A percentile compares a stretch with the other conserved stretches of the same genome.
These are phyloP conservation scores for Rhodotorula sphaerocarpa DNA, from an alignment of 768 basidiomycete genomes.

Conservation along the genomic window DNA sequence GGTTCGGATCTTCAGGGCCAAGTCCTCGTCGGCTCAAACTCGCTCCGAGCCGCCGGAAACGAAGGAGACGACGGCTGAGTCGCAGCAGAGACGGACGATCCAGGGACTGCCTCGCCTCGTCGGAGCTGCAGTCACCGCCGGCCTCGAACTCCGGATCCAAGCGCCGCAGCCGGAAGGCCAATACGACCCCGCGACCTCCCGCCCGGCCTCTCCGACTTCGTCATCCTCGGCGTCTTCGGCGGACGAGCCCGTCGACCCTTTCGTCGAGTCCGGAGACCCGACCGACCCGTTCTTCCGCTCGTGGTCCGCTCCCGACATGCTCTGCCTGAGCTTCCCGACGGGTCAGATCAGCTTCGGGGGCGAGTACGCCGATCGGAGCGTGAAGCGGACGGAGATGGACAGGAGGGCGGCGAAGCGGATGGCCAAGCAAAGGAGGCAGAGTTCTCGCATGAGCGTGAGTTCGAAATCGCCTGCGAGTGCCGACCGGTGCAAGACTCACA, in stretches of 20 bases:
- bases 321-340: conserved; percentile 21
- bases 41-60: neutral
- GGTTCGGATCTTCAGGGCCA: conserved; percentile 24
- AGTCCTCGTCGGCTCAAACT: conserved; percentile 1
- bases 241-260: neutral
- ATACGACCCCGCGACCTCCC: too few relatives aligned
- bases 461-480: too few relatives aligned
- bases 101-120: conserved; percentile 19
- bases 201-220: too few relatives aligned
- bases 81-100: neutral
- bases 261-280: neutral
- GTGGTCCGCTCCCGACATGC: conserved; percentile 24
- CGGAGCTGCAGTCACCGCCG: conserved; percentile 1
- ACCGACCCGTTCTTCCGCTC: conserved; percentile 25
- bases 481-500: too few relatives aligned
- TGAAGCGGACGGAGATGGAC: conserved; percentile 15
- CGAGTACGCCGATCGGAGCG: conserved; percentile 18
- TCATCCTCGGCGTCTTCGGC: neutral
- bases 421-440: neutral
- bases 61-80: neutral
- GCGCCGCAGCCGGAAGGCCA: too few relatives aligned
- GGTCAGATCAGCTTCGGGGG: conserved; percentile 12
- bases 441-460: too few relatives aligned
- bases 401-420: conserved; percentile 7
- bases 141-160: conserved; percentile 19